Base-by-base conservation (phyloP, 2,329 filamentous ascomycete genomes). In the Venturia aucupariae region DNA sequence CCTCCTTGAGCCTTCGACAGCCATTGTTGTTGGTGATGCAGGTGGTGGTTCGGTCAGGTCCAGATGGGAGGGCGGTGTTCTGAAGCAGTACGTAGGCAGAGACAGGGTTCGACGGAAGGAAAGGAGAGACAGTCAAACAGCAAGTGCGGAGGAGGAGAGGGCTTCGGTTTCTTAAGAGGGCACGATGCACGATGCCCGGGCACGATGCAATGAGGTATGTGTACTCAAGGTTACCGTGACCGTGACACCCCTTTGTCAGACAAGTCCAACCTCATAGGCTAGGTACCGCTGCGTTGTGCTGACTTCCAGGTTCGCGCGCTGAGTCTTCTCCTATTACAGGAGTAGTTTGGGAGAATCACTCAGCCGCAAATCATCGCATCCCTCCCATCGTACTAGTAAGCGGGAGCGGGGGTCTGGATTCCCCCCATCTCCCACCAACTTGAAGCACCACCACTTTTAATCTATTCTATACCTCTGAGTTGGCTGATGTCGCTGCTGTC, bases 1-100 rank as follows among this genome's bases (percentile, higher is more conserved):
- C 62, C 62, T 41, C 48, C 51, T 32, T 48, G 59, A 32, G 22
- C 27, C 59, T 19, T 60, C 59, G 35, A 60, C 59, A 44, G 59
- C 59, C 59, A 60, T 60, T 35, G 51, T 54, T 54, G 48, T 57
- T 51, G 51, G 51, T 38, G 15, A 17, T 35, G 51, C 32, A 32
- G 48, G 35, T 51, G 51, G 51, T 38, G 15, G 30, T n/a, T 19
- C 10, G 51, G 5, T 35, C 10, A 11, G n/a, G 13, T 13, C 8
- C 48, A 55, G 11, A 17, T 4, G 22, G 17, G 51, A 35, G 8
- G 27, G 19, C 27, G 15, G 19, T 19, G 51, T 35, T 57, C 35
- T 19, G 51, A 22, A 17, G 24, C 24, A 32, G 6, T 57, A 35
- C 2, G 51, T 57, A 57, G 30, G 17, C 22, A 51, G 27, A 8